phyloP scores from a whole-genome alignment of 2,329 filamentous ascomycete genomes.

The Penicillium concentricum region DNA sequence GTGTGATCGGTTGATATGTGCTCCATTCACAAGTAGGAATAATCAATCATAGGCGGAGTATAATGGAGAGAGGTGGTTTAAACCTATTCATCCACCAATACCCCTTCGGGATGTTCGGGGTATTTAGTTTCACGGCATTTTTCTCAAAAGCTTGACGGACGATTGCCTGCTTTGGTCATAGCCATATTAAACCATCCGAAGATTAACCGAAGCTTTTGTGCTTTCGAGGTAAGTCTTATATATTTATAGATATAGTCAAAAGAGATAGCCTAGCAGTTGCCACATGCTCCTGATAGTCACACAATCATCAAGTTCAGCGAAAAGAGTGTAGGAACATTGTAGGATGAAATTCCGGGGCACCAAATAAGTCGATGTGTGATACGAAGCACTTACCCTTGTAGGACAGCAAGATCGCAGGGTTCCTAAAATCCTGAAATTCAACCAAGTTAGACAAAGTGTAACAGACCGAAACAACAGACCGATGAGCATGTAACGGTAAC shows the following conservation, averaged over 20 bases:
- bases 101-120: neutral
- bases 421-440: neutral
- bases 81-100: neutral
- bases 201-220: neutral
- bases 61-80: neutral
- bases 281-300: neutral
- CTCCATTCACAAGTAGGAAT: neutral
- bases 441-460: constrained; percentile 1
- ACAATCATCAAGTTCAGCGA: neutral
- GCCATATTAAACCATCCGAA: neutral
- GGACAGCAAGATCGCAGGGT: neutral
- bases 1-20: neutral
- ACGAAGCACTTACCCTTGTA: neutral
- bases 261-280: neutral
- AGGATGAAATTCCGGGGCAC: neutral
- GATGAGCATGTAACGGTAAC: constrained; percentile 7
- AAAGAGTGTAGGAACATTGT: neutral
- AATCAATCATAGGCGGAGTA: neutral
- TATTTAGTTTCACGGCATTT: neutral
- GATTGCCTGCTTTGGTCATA: neutral
- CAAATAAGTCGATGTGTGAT: neutral
- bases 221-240: neutral
- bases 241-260: neutral
- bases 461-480: neutral
- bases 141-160: neutral